Percentiles rank a stretch among this genome's conserved stretches.
Conservation (phyloP, 2,329 filamentous ascomycete species). For the Cytospora chrysosperma region DNA sequence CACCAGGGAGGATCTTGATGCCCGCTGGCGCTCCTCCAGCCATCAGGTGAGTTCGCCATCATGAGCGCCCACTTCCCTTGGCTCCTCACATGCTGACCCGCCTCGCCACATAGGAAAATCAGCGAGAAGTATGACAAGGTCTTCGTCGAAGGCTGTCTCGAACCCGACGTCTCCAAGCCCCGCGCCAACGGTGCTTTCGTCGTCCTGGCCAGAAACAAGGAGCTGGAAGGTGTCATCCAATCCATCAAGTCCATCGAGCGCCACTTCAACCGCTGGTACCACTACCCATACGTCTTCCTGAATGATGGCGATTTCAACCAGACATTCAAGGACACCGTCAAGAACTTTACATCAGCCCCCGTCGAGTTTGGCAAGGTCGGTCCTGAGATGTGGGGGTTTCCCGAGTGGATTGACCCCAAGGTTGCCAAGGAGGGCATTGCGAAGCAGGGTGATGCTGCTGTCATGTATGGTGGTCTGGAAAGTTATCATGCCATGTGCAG, state of each 20-base stretch:
- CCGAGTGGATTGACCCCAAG: conserved; percentile 92
- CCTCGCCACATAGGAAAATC: conserved; percentile 69
- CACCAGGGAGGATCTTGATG: conserved; percentile 78
- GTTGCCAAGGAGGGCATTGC: conserved; percentile 94
- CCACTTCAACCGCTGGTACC: conserved; percentile 98
- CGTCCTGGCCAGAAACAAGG: conserved; percentile 92
- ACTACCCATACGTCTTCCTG: conserved; percentile 97
- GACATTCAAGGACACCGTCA: conserved; percentile 83
- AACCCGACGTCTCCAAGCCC: conserved; percentile 73
- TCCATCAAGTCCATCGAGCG: conserved; percentile 97
- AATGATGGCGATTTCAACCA: conserved; percentile 98
- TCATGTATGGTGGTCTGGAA: conserved; percentile 99
- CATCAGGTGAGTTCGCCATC: conserved; percentile 68
- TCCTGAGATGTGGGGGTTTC: conserved; percentile 90
- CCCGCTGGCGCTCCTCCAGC: conserved; percentile 84
- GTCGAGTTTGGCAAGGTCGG: conserved; percentile 96
- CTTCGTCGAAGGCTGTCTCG: conserved; percentile 85
- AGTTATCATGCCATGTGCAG: conserved; percentile 99
- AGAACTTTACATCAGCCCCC: conserved; percentile 81
- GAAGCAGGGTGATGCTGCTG: conserved; percentile 93
- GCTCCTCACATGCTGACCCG: neutral
- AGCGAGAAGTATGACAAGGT: conserved; percentile 97
- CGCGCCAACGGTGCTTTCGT: conserved; percentile 95
- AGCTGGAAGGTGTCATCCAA: conserved; percentile 92
- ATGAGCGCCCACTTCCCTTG: neutral